Conservation (phyloP, 2,329 filamentous ascomycete genomes). For the Chaetomiaceae sp. region DNA sequence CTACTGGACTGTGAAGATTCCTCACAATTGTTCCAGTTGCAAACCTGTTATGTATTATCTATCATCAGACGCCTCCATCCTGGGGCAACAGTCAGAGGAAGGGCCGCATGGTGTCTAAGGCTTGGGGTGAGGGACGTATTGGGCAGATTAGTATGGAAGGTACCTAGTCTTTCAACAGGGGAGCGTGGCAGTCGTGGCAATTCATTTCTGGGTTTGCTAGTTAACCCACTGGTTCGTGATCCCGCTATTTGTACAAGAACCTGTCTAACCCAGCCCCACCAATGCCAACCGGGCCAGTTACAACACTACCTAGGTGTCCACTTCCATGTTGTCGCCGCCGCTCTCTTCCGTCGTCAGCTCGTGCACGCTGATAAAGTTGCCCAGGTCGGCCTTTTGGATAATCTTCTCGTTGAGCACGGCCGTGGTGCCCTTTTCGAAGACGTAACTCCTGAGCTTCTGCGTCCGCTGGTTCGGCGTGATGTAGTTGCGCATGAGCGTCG, state of each 20-base stretch:
- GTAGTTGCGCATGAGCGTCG: constrained; percentile 86
- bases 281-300: neutral
- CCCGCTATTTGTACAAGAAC: constrained; percentile 9
- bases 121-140: no score
- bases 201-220: constrained; percentile 1
- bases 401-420: constrained; percentile 94
- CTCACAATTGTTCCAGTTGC: no score
- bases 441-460: constrained; percentile 89
- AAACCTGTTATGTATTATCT: no score
- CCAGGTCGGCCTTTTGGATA: constrained; percentile 88
- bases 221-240: constrained; percentile 5
- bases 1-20: no score
- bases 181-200: neutral
- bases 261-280: neutral
- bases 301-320: constrained; percentile 48
- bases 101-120: no score
- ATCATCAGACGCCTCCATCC: no score
- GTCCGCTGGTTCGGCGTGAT: constrained; percentile 88
- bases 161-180: no score
- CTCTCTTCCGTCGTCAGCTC: constrained; percentile 68
- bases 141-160: no score
- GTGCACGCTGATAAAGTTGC: constrained; percentile 88
- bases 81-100: no score
- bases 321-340: constrained; percentile 65
- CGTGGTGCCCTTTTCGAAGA: constrained; percentile 87